A percentile compares a stretch with the other conserved stretches of the same genome.
Conservation (phyloP, 139 green algal genomes). For the Edaphochlamys debaryana region DNA sequence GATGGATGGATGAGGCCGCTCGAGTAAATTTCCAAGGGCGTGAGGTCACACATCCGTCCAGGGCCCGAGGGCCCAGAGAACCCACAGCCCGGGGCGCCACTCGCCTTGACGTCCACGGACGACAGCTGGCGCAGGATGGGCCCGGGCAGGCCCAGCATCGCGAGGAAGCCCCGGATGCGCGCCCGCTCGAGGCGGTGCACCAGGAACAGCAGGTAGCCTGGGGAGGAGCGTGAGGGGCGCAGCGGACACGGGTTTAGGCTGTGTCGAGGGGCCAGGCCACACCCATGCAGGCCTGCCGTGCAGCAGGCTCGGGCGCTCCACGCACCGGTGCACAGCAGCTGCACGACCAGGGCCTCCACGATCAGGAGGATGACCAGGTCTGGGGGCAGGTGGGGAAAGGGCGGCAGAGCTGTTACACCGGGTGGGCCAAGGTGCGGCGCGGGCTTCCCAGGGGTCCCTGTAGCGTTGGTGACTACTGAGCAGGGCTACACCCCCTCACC, state of each 20-base stretch:
- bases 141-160: conserved; percentile 34
- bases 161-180: conserved; percentile 17
- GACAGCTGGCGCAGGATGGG: conserved; percentile 32
- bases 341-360: conserved; percentile 14
- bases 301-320: background rate
- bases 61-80: background rate
- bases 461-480: background rate
- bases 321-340: background rate
- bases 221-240: background rate
- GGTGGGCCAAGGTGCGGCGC: background rate
- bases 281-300: background rate
- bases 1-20: background rate
- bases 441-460: no score
- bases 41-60: background rate
- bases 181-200: conserved; percentile 19
- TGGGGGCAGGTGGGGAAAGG: background rate
- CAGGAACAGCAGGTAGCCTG: background rate
- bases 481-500: background rate
- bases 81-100: background rate
- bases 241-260: no score
- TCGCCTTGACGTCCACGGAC: conserved; percentile 23
- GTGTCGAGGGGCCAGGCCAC: no score
- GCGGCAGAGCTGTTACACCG: background rate
- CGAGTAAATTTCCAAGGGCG: background rate
- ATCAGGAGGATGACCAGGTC: conserved; percentile 23